Conservation (phyloP, 139 green algal genomes). For the Pycnococcus provasolii region DNA sequence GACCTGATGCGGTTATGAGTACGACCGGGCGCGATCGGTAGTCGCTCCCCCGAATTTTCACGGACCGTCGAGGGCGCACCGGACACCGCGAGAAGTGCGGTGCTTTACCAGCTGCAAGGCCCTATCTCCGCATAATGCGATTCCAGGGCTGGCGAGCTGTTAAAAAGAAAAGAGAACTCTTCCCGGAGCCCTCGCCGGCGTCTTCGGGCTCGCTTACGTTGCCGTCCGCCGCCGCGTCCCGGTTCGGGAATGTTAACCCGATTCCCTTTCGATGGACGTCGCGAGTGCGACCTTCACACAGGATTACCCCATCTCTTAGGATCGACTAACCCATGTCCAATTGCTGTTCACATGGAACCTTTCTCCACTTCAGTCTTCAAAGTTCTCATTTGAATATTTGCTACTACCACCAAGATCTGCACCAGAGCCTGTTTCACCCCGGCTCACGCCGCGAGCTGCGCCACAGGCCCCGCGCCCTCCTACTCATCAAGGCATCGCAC, state of each 20-base stretch:
- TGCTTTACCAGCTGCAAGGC: conserved; percentile 73
- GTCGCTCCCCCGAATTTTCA: conserved; percentile 73
- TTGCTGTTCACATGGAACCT: conserved; percentile 90
- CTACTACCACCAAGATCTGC: conserved; percentile 91
- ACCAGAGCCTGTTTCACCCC: conserved; percentile 70
- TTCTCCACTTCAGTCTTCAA: conserved; percentile 86
- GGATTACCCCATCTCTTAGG: conserved; percentile 79
- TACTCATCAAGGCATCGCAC: conserved; percentile 78
- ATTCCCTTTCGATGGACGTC: conserved; percentile 77
- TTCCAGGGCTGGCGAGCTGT: conserved; percentile 73
- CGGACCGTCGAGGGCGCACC: conserved; percentile 68
- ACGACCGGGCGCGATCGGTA: conserved; percentile 68
- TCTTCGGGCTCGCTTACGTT: conserved; percentile 73
- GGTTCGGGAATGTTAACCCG: conserved; percentile 89
- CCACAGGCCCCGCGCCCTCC: conserved; percentile 72
- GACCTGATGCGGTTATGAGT: conserved; percentile 93
- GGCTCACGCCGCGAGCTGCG: conserved; percentile 69
- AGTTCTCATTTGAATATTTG: conserved; percentile 91
- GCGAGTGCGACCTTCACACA: conserved; percentile 70
- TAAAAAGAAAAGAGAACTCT: conserved; percentile 96
- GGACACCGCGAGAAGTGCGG: conserved; percentile 69
- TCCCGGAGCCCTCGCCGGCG: conserved; percentile 64
- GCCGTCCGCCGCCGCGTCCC: conserved; percentile 66
- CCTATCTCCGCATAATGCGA: conserved; percentile 79
- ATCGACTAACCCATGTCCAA: conserved; percentile 90